phyloP scores from a whole-genome alignment of 1,284 basidiomycete species.

The Fereydounia khargensis region DNA sequence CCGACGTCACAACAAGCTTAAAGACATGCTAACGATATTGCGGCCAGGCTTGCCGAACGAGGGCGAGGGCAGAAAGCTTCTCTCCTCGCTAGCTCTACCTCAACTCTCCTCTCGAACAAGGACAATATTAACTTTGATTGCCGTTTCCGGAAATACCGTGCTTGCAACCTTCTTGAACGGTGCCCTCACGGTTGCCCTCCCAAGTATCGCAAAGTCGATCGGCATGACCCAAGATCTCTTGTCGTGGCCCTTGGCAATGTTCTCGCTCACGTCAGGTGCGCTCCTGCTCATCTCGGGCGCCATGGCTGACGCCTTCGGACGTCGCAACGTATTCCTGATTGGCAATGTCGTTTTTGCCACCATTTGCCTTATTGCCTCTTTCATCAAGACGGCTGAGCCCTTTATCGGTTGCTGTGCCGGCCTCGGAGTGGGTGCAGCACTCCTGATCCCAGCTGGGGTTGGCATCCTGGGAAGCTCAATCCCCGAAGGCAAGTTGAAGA shows the following conservation, averaged over 20 bases:
- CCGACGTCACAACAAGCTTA: too few relatives aligned
- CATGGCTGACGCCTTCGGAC: conserved; percentile 60
- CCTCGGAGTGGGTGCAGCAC: conserved; percentile 34
- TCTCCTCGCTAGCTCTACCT: conserved; percentile 12
- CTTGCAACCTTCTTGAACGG: conserved; percentile 59
- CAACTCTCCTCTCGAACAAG: conserved; percentile 9
- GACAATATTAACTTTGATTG: conserved; percentile 24
- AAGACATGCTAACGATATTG: too few relatives aligned
- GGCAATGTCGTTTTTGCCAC: conserved; percentile 53
- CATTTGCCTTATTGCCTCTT: conserved; percentile 50
- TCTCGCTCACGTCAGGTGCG: conserved; percentile 66
- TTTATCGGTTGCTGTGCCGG: conserved; percentile 52
- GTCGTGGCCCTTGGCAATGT: conserved; percentile 69
- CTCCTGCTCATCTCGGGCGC: conserved; percentile 59
- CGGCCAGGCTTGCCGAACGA: too few relatives aligned
- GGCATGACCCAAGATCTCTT: conserved; percentile 53
- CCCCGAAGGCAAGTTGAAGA: conserved; percentile 54
- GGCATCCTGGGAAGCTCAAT: conserved; percentile 53
- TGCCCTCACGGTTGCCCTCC: conserved; percentile 65
- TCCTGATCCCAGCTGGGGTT: conserved; percentile 33
- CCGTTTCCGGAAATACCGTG: conserved; percentile 37
- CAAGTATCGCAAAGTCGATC: conserved; percentile 62
- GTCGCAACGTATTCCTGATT: conserved; percentile 60
- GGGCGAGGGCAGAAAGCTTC: conserved; percentile 12
- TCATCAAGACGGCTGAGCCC: conserved; percentile 48